A percentile compares a stretch with the other conserved stretches of the same genome.
Conservation (phyloP, 1,139 yeast genomes). For the Scheffersomyces stambukii region DNA sequence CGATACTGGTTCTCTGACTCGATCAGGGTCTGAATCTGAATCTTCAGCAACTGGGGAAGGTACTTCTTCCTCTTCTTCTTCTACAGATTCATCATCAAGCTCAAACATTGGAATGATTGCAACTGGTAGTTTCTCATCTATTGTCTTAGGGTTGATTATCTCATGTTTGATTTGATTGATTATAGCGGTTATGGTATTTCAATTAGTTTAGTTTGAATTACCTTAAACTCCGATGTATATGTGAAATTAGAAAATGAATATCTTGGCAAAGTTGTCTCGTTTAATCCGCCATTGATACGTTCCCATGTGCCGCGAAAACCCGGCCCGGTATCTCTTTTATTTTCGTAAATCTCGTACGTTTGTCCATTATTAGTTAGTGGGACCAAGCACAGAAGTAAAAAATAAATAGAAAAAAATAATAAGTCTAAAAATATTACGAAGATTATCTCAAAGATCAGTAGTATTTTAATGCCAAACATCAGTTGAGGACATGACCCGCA, state of each 20-base stretch:
- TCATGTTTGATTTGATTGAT: conserved; percentile 6
- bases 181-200: conserved; percentile 1
- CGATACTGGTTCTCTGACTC: conserved; percentile 1
- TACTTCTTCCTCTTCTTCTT: conserved; percentile 9
- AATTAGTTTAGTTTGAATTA: conserved; percentile 1
- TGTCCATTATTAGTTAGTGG: no score
- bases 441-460: no score
- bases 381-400: no score
- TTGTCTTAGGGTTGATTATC: conserved; percentile 6
- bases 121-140: conserved; percentile 9
- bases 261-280: no score
- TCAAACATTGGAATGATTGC: conserved; percentile 9
- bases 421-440: no score
- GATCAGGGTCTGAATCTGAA: conserved; percentile 2
- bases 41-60: conserved; percentile 7
- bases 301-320: no score
- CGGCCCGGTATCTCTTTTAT: no score
- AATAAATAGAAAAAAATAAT: no score
- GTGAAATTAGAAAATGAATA: background rate
- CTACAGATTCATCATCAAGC: conserved; percentile 10
- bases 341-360: no score
- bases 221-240: background rate
- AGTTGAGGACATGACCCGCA: no score
- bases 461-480: no score
- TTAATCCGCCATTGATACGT: background rate